Evolutionary conservation across 2,329 filamentous ascomycete genomes (phyloP).

Genomic region (Ceratocystis lukuohia): DNA sequence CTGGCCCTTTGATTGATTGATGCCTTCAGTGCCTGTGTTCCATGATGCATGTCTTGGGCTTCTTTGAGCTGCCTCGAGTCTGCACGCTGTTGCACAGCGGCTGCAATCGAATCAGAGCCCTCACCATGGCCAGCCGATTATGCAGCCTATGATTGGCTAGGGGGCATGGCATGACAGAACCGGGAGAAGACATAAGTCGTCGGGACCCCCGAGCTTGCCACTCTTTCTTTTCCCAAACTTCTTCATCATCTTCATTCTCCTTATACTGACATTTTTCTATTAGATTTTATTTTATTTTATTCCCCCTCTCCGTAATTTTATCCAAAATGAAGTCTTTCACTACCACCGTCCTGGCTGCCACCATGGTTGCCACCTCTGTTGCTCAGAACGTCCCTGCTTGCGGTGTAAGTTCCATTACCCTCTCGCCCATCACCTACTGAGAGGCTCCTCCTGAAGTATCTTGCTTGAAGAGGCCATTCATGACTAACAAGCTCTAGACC

Average conservation of each 20-base stretch:
- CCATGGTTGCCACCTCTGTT: conserved; percentile 28
- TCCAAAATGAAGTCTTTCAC: conserved; percentile 41
- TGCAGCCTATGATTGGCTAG: not conserved
- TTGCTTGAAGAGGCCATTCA: not conserved
- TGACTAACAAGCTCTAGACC: conserved; percentile 27
- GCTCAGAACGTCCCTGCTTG: conserved; percentile 34
- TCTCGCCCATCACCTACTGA: not conserved
- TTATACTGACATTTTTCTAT: not conserved
- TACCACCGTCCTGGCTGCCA: conserved; percentile 31
- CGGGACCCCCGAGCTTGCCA: not conserved
- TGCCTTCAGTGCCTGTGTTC: not conserved
- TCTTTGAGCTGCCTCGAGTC: not conserved
- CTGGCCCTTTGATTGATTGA: not conserved
- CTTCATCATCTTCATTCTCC: not conserved
- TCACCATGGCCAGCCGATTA: not conserved
- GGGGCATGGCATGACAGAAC: not conserved
- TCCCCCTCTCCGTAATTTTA: conserved; percentile 13
- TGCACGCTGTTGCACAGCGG: not conserved
- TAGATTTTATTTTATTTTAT: not conserved
- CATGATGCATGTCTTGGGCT: not conserved
- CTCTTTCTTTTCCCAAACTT: not conserved
- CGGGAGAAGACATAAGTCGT: not conserved
- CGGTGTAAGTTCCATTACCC: conserved; percentile 34
- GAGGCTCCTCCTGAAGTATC: not conserved
- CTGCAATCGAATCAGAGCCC: not conserved